These are phyloP conservation scores for Candida lessepsii DNA, from an alignment of 805 yeast species.

Conservation along the genomic window DNA sequence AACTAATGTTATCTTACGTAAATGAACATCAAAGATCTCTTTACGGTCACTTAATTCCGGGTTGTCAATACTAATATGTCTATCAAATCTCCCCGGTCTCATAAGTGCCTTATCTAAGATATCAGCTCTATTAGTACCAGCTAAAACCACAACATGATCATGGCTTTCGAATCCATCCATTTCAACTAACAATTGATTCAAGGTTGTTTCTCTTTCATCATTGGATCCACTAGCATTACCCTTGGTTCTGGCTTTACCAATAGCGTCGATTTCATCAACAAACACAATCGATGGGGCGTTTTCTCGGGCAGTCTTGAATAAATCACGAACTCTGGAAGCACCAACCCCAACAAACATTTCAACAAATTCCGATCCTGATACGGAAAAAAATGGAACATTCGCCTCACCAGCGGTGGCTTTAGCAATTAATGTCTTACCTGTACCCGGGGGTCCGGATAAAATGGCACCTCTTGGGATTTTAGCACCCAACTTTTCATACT, in stretches of 20 bases:
- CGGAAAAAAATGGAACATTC: constrained; percentile 93
- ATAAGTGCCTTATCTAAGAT: constrained; percentile 87
- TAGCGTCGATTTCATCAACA: constrained; percentile 99
- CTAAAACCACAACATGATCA: constrained; percentile 94
- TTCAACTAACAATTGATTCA: constrained; percentile 93
- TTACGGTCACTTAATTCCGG: constrained; percentile 96
- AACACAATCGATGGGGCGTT: constrained; percentile 95
- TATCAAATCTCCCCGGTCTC: constrained; percentile 97
- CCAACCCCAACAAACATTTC: constrained; percentile 99
- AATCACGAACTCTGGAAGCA: constrained; percentile 95
- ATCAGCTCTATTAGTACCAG: constrained; percentile 97
- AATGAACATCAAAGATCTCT: constrained; percentile 86
- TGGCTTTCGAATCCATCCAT: constrained; percentile 95
- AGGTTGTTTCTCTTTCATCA: constrained; percentile 95
- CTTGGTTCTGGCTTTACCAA: constrained; percentile 85
- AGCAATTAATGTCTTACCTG: constrained; percentile 96
- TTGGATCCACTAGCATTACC: constrained; percentile 78
- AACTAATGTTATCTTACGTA: constrained; percentile 29
- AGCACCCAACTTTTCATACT: constrained; percentile 92
- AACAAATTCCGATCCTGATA: constrained; percentile 95
- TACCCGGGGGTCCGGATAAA: constrained; percentile 97
- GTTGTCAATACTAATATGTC: constrained; percentile 86
- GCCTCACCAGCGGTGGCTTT: constrained; percentile 99
- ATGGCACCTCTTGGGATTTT: constrained; percentile 98
- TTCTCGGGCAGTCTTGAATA: constrained; percentile 88